Conservation (phyloP, 352 stramenopile genomes). For the Globisporangium abappressorium region DNA sequence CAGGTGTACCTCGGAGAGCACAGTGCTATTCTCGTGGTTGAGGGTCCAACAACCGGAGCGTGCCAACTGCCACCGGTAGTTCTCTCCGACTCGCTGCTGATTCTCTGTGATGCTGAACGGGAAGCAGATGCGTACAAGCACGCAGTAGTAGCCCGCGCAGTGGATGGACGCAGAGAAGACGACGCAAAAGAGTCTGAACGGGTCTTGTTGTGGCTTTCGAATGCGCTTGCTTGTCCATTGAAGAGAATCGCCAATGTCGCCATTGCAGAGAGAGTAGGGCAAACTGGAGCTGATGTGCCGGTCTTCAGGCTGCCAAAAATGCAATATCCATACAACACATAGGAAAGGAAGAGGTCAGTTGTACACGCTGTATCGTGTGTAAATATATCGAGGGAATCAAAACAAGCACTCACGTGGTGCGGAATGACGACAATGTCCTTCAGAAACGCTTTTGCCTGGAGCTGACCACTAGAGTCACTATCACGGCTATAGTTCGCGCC, state of each 20-base stretch:
- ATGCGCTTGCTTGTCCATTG: background rate
- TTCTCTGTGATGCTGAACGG: background rate
- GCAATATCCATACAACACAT: background rate
- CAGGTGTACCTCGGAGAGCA: conserved; percentile 6
- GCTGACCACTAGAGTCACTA: background rate
- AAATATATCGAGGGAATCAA: background rate
- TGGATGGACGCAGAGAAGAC: conserved; percentile 5
- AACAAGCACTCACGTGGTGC: background rate
- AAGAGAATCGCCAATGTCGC: background rate
- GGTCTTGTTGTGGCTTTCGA: background rate
- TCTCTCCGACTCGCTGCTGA: background rate
- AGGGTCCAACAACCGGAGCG: conserved; percentile 1
- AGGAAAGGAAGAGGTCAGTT: too few species aligned
- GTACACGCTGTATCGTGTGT: background rate
- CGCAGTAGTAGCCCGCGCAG: background rate
- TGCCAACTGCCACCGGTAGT: conserved; percentile 1
- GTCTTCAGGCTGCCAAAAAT: conserved; percentile 3
- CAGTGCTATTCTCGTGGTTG: background rate
- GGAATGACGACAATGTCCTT: conserved; percentile 8
- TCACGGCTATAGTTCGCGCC: background rate
- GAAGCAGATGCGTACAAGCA: conserved; percentile 1
- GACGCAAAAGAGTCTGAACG: background rate
- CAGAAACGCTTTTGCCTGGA: background rate
- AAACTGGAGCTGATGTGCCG: conserved; percentile 3
- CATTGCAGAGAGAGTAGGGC: background rate